Conservation (phyloP, 2,329 filamentous ascomycete species). For the Penicillium concentricum region DNA sequence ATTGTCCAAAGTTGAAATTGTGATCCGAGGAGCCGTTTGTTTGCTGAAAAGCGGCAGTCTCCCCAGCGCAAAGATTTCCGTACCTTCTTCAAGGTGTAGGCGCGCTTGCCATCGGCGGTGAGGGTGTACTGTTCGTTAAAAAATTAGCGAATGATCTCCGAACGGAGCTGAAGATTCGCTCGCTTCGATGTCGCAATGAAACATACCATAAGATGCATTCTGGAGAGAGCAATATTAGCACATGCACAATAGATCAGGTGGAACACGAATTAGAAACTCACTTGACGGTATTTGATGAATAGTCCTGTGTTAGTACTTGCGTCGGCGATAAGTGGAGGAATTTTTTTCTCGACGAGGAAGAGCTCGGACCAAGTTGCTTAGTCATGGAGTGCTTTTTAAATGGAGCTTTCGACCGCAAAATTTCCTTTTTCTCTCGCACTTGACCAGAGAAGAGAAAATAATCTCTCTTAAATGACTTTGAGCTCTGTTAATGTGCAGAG, state of each 20-base stretch:
- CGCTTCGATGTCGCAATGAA: neutral
- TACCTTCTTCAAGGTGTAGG: slow-evolving; percentile 90
- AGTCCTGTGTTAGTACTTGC: slow-evolving; percentile 14
- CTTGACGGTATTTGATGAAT: slow-evolving; percentile 26
- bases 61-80: neutral
- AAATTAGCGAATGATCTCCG: slow-evolving; percentile 11
- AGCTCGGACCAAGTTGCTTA: slow-evolving; percentile 22
- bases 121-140: slow-evolving; percentile 66
- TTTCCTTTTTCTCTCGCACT: slow-evolving; percentile 8
- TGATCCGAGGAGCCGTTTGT: slow-evolving; percentile 27
- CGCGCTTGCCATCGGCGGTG: slow-evolving; percentile 76
- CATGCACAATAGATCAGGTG: neutral
- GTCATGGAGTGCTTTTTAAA: slow-evolving; percentile 24
- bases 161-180: slow-evolving; percentile 11
- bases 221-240: slow-evolving; percentile 17
- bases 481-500: slow-evolving; percentile 8
- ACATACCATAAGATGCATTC: slow-evolving; percentile 46
- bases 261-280: slow-evolving; percentile 19
- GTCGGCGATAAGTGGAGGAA: slow-evolving; percentile 23
- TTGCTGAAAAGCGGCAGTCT: neutral
- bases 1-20: neutral
- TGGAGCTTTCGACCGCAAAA: slow-evolving; percentile 14
- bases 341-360: slow-evolving; percentile 24
- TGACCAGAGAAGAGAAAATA: neutral
- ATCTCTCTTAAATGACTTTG: neutral